Base-by-base conservation (phyloP, 2,329 filamentous ascomycete species). In the Tolypocladium inflatum region DNA sequence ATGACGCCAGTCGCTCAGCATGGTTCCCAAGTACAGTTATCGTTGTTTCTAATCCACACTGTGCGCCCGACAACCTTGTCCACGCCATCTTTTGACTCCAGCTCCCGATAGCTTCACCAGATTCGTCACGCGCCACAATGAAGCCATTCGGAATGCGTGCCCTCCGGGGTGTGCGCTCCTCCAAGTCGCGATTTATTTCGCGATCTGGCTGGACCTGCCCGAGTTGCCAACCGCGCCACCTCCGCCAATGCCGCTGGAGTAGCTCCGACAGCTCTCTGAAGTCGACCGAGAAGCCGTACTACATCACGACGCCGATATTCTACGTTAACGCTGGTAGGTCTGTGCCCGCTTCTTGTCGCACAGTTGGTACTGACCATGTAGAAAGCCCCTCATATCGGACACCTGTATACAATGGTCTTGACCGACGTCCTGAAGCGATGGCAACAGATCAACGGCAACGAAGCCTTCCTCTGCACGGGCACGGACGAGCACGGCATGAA, bases 401-500 rank as follows among this genome's bases (percentile, higher is more conserved):
- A 99, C 73, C 80, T 99, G 60, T 97, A 96, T 72, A 90, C 89
- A 48, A 92, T 97, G 85, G 80, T 97, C 66, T 81, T 99, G 51
- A 81, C 90, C 62, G 94, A 99, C 73, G 87, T 96, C 56, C 76
- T 96, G 64, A 99, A 97, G 74, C 83, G 94, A 74, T 99, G 91
- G 91, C 85, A 95, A 69, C 77, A 84, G 38, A 80, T 99, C 55
- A 84, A 87, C 60, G 90, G 90, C 42, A 72, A 84, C 37, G 75
- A 80, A 54, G 88, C 92, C 4, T 80, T 90, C 62, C 77, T 99
- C 17, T 87, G 88, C 66, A 99, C 94, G 1, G 94, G 94, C 59
- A 97, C 92, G 41, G 94, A 99, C 71, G 94, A 99, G 73, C 93
- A 99, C 77, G 94, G 94, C 50, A 89, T 97, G 83, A 99, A 99